Base-by-base conservation (phyloP, 2,329 filamentous ascomycete species). In the Thelonectria olida region DNA sequence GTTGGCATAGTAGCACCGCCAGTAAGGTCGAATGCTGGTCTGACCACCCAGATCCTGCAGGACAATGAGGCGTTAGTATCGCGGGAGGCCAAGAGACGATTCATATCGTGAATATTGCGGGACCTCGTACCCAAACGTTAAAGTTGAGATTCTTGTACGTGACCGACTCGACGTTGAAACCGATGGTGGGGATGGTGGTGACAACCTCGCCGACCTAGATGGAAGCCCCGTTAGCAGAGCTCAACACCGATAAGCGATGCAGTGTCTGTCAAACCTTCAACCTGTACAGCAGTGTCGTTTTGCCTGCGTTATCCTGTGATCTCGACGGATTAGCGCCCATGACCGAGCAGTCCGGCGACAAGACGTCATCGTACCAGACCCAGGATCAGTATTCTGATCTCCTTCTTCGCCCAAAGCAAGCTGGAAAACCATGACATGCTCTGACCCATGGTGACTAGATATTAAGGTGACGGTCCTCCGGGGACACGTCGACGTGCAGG, bases 1-100 rank as follows among this genome's bases (percentile, higher is more conserved):
- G 82, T 99, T 98, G 76, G 94, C 93, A 76, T 98, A 99, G 85
- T 99, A 99, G 82, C 96, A 99, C 78, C 96, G 88, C 96, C 96
- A 99, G 83, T 99, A 99, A 2, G 96, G 96, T 68, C 96, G 88
- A 77, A 99, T 99, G 69, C 92, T 96, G n/a, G 96, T 99, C 84
- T 99, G 96, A 38, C 96, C 96, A 74, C 96, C 95, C 48, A 98
- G 85, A 82, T 98, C 95, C 90, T 92, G 69, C 51, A 55, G 57
- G 61, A 27, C 36, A 58, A 22, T 13, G 9, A 34, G 12, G 42
- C 52, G 55, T 67, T 51, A 69, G 67, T 34, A 61, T 25, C 17
- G 19, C 10, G 44, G 9, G 15, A 56, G 23, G 22, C 12, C 19
- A 44, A 22, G 10, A n/a, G 7, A 36, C 38, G 7, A 39, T 44